These are phyloP conservation scores for Tulasnella sp. DNA, from an alignment of 768 basidiomycete genomes.

Conservation along the genomic window DNA sequence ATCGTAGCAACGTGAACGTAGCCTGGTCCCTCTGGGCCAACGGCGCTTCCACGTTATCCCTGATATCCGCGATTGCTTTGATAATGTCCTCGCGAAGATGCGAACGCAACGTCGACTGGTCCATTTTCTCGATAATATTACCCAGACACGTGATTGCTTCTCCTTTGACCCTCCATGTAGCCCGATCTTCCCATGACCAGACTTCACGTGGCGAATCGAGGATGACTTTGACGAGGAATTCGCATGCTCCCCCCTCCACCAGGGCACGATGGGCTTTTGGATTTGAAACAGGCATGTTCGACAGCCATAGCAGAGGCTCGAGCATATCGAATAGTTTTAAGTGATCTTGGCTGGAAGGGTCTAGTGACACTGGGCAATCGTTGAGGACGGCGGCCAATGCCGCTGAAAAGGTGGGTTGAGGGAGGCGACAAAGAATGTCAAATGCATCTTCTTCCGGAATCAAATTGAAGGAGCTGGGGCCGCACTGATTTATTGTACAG, in stretches of 20 bases:
- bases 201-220: not conserved
- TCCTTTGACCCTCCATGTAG: not conserved
- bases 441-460: not conserved
- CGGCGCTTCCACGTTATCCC: not conserved
- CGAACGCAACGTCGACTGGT: not conserved
- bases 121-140: not conserved
- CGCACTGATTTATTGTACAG: not conserved
- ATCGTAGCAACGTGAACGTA: not conserved
- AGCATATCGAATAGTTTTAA: not conserved
- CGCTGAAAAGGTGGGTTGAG: not conserved
- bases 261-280: not conserved
- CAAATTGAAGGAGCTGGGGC: not conserved
- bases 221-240: not conserved
- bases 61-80: not conserved
- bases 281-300: not conserved
- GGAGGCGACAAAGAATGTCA: not conserved
- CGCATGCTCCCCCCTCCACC: not conserved
- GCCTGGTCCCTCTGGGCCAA: not conserved
- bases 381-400: not conserved
- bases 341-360: not conserved
- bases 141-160: not conserved
- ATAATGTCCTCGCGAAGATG: not conserved
- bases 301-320: not conserved
- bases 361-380: not conserved
- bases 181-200: not conserved